These are phyloP conservation scores for Zalaria obscura DNA, from an alignment of 2,329 filamentous ascomycete species.

Conservation along the genomic window DNA sequence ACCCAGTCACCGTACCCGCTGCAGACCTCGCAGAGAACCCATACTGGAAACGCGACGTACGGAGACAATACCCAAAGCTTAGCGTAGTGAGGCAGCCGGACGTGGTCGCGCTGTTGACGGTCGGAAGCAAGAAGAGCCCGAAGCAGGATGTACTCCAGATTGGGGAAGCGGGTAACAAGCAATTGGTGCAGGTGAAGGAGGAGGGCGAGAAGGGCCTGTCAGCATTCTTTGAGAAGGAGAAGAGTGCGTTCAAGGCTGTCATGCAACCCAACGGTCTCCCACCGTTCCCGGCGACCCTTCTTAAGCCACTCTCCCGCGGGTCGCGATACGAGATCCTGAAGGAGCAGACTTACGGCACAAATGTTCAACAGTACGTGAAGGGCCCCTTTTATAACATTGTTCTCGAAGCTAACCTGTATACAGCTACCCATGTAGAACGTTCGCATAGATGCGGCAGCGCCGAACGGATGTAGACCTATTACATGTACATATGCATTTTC, in stretches of 20 bases:
- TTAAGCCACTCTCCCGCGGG: slow-evolving; percentile 41
- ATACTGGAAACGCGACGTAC: slow-evolving; percentile 89
- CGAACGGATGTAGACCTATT: too few species aligned
- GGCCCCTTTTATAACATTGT: background rate
- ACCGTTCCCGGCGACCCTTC: slow-evolving; percentile 65
- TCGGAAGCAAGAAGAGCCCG: slow-evolving; percentile 69
- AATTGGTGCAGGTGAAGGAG: slow-evolving; percentile 63
- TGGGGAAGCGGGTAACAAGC: slow-evolving; percentile 56
- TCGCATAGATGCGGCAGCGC: slow-evolving; percentile 15
- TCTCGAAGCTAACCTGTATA: slow-evolving; percentile 8
- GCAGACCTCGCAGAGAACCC: slow-evolving; percentile 82
- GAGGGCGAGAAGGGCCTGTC: slow-evolving; percentile 61
- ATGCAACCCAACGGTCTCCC: slow-evolving; percentile 69
- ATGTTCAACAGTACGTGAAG: slow-evolving; percentile 17
- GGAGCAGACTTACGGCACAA: slow-evolving; percentile 50
- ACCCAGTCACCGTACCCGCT: slow-evolving; percentile 72
- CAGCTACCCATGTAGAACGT: slow-evolving; percentile 33
- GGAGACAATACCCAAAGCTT: slow-evolving; percentile 67
- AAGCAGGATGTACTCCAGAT: slow-evolving; percentile 65
- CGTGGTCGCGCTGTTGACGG: slow-evolving; percentile 67
- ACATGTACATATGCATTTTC: slow-evolving; percentile 5
- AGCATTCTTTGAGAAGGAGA: slow-evolving; percentile 56
- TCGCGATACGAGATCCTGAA: slow-evolving; percentile 57
- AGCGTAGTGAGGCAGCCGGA: slow-evolving; percentile 74
- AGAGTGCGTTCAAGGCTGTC: slow-evolving; percentile 39